Percentiles rank a stretch among this genome's conserved stretches.
Evolutionary conservation across 140 eudicot species (phyloP).

Genomic region (Flaveria floridana): DNA sequence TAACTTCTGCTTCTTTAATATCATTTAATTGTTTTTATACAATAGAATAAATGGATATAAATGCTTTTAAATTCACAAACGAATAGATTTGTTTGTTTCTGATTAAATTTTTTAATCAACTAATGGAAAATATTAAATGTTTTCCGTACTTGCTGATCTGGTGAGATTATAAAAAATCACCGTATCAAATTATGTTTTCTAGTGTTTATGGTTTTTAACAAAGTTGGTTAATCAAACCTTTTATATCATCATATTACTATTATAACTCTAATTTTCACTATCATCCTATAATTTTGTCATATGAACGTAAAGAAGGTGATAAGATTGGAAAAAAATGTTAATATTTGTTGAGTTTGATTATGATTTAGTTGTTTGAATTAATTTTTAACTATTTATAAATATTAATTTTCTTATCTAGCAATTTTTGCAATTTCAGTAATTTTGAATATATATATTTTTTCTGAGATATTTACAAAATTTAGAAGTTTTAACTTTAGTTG

Average conservation of each 20-base stretch:
- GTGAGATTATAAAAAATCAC: not conserved
- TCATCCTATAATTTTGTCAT: not conserved
- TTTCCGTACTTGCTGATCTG: constrained; percentile 17
- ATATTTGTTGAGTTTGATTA: too few species aligned
- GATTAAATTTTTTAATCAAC: not conserved
- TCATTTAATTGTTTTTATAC: not conserved
- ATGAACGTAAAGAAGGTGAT: not conserved
- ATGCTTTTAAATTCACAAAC: not conserved
- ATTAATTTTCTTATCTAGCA: not conserved
- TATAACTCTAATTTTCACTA: not conserved
- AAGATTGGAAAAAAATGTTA: not conserved
- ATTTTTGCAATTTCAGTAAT: not conserved
- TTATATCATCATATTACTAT: not conserved
- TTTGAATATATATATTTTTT: not conserved
- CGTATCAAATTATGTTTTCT: not conserved
- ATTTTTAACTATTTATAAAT: not conserved
- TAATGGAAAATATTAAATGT: not conserved
- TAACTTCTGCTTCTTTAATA: not conserved
- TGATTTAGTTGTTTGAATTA: not conserved
- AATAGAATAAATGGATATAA: not conserved
- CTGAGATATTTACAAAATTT: not conserved
- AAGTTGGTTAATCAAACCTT: not conserved
- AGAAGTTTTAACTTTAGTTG: too few species aligned
- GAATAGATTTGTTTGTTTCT: not conserved
- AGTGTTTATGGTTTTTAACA: not conserved